Conservation (phyloP, 305 asterid species). For the Fraxinus nigra region DNA sequence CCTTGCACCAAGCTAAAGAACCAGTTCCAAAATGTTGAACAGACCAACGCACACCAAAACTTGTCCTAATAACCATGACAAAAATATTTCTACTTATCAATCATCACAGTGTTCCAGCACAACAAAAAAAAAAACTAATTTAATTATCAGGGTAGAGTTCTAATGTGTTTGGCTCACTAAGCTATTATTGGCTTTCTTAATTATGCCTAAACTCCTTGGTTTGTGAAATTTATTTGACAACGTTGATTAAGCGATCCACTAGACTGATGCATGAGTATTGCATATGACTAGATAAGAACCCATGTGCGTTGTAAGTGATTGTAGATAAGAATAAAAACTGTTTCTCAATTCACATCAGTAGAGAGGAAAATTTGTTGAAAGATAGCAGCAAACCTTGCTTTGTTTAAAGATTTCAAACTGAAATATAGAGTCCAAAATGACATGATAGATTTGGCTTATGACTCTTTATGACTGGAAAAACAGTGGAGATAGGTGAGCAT, state of each 20-base stretch:
- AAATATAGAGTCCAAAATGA: not conserved
- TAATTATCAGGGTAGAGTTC: not conserved
- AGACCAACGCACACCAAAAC: not conserved
- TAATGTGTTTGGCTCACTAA: not conserved
- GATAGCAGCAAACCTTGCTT: not conserved
- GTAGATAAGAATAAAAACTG: not conserved
- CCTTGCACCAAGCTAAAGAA: not conserved
- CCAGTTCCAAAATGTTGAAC: not conserved
- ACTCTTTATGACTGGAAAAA: not conserved
- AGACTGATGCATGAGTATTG: not conserved
- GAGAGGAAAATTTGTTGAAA: not conserved
- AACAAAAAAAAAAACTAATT: not conserved
- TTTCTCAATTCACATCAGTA: not conserved
- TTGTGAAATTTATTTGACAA: not conserved
- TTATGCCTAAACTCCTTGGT: not conserved
- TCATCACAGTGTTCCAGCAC: not conserved
- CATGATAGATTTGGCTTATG: not conserved
- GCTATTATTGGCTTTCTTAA: not conserved
- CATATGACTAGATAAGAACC: not conserved
- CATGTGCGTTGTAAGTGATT: not conserved
- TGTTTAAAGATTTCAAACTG: not conserved
- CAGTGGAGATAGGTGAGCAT: not conserved
- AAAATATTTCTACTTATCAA: not conserved
- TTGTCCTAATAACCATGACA: not conserved
- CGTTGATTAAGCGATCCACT: not conserved